Conservation (phyloP, 2,329 filamentous ascomycete species). For the Phyllosticta citrichinensis region DNA sequence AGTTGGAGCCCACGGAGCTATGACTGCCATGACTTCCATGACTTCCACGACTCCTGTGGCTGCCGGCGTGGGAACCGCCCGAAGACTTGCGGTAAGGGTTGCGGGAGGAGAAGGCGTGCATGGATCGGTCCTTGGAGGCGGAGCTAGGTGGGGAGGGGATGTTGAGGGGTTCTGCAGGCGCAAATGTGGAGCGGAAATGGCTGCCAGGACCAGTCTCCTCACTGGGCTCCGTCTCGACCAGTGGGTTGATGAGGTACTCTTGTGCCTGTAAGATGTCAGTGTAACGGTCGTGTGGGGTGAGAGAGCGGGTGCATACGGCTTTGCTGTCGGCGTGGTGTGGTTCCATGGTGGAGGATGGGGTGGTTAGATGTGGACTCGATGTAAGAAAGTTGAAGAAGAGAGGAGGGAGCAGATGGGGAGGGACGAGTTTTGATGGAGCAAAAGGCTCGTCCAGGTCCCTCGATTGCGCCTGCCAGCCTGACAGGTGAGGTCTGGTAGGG, state of each 20-base stretch:
- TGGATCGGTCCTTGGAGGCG: constrained; percentile 18
- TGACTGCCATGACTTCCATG: constrained; percentile 18
- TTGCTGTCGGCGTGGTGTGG: constrained; percentile 3
- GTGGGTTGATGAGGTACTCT: constrained; percentile 58
- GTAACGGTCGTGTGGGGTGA: not conserved
- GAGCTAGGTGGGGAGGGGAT: constrained; percentile 22
- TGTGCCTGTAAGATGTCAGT: constrained; percentile 40
- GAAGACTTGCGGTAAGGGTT: constrained; percentile 34
- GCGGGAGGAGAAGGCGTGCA: constrained; percentile 27
- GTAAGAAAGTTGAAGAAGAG: not conserved
- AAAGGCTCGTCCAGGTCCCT: too few relatives aligned
- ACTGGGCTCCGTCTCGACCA: constrained; percentile 57
- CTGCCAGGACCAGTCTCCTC: constrained; percentile 57
- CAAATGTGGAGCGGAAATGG: constrained; percentile 42
- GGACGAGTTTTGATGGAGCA: not conserved
- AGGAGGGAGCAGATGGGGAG: not conserved
- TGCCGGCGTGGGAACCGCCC: not conserved
- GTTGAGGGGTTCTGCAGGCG: constrained; percentile 17
- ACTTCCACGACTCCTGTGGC: not conserved
- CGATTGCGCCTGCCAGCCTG: not conserved
- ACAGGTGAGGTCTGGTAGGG: not conserved
- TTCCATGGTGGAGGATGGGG: constrained; percentile 3
- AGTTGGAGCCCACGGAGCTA: constrained; percentile 23
- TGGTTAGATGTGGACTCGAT: not conserved
- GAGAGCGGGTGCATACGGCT: constrained; percentile 4